phyloP scores from a whole-genome alignment of 495 filamentous ascomycete species.

The Penicillium roqueforti region DNA sequence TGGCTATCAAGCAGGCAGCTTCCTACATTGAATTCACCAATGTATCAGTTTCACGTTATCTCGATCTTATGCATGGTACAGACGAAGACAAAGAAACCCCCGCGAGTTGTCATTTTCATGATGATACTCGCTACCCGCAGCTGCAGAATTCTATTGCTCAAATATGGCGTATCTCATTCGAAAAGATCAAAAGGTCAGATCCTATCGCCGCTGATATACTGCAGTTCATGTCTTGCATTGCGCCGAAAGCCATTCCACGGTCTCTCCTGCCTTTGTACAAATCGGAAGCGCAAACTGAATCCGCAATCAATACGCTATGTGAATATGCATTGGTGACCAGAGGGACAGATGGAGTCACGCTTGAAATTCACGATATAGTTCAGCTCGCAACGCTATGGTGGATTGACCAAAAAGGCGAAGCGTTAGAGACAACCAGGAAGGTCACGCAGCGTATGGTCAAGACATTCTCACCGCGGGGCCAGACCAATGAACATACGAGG shows the following conservation, averaged over 20 bases:
- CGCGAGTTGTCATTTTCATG: constrained; percentile 43
- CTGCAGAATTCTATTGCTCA: constrained; percentile 45
- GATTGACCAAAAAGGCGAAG: constrained; percentile 7
- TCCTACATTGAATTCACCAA: constrained; percentile 33
- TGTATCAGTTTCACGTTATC: constrained; percentile 37
- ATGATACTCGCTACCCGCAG: constrained; percentile 33
- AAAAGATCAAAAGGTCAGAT: constrained; percentile 37
- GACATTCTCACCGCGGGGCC: too few species aligned
- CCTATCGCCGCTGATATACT: constrained; percentile 35
- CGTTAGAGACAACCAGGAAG: too few species aligned
- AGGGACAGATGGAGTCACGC: constrained; percentile 6
- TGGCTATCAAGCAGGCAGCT: constrained; percentile 35
- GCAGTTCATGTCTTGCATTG: constrained; percentile 41
- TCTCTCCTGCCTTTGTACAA: constrained; percentile 17
- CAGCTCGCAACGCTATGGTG: constrained; percentile 40
- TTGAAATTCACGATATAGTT: constrained; percentile 46
- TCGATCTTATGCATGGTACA: constrained; percentile 34
- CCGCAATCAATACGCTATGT: constrained; percentile 26
- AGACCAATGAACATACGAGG: too few species aligned
- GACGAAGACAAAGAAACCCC: constrained; percentile 33
- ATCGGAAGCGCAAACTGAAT: constrained; percentile 16
- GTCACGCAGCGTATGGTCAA: constrained; percentile 13
- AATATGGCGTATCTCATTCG: constrained; percentile 51
- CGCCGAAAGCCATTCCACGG: constrained; percentile 33
- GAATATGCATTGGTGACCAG: constrained; percentile 27